Conservation (phyloP, 257 asterid genomes). For the Solanum clarkiae region DNA sequence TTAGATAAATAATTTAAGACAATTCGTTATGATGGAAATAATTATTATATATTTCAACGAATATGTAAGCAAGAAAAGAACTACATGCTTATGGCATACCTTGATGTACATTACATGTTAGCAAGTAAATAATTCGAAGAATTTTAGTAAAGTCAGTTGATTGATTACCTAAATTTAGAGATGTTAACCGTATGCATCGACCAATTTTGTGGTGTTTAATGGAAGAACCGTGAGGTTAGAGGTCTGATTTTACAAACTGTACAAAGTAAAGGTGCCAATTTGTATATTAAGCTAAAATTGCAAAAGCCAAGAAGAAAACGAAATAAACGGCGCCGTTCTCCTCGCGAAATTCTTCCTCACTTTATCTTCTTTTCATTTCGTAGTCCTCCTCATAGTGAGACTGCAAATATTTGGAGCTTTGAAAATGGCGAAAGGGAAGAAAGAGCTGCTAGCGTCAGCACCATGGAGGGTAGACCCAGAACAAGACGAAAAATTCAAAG, state of each 20-base stretch:
- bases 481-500: constrained; percentile 55
- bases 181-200: neutral
- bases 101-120: neutral
- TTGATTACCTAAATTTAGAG: neutral
- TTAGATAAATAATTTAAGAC: neutral
- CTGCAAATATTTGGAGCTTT: neutral
- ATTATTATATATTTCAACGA: neutral
- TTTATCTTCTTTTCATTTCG: neutral
- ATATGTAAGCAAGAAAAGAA: neutral
- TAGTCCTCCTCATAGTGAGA: neutral
- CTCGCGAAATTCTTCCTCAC: neutral
- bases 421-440: constrained; percentile 61
- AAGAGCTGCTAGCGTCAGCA: constrained; percentile 83
- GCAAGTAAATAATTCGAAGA: neutral
- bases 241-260: neutral
- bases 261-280: neutral
- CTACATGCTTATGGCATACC: neutral
- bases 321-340: neutral
- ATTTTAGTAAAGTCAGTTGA: neutral
- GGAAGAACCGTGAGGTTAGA: neutral
- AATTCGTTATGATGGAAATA: neutral
- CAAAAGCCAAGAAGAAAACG: neutral
- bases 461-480: constrained; percentile 77
- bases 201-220: neutral
- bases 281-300: neutral